Conservation (phyloP, 225 moss, liverwort and hornwort species). For the Polytrichum formosum region DNA sequence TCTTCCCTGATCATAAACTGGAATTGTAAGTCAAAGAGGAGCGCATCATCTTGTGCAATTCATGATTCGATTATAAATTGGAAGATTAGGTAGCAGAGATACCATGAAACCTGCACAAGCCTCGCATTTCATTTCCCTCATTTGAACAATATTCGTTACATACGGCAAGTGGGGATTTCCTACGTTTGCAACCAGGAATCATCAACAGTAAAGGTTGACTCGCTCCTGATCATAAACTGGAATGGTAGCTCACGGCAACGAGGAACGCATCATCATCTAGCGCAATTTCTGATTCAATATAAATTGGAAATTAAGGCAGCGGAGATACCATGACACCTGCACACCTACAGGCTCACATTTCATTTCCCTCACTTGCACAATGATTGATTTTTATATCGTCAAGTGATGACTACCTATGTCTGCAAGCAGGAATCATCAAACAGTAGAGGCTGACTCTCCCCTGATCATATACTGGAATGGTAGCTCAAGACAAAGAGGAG, state of each 20-base stretch:
- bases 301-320: not conserved
- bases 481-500: not conserved
- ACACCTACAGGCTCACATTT: not conserved
- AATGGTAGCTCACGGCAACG: not conserved
- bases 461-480: not conserved
- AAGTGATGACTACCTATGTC: not conserved
- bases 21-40: not conserved
- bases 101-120: slow-evolving; percentile 24
- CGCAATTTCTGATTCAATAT: not conserved
- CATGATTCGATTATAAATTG: not conserved
- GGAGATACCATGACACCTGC: slow-evolving; percentile 50
- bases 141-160: not conserved
- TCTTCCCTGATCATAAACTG: not conserved
- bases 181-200: not conserved
- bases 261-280: not conserved
- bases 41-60: not conserved
- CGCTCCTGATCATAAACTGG: not conserved
- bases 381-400: not conserved
- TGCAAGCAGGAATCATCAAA: not conserved
- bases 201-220: not conserved
- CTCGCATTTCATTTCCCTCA: not conserved
- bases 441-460: not conserved
- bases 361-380: not conserved
- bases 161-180: not conserved
- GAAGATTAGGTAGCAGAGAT: not conserved